These are phyloP conservation scores for Nidula microcarpa DNA, from an alignment of 768 basidiomycete genomes.

Conservation along the genomic window DNA sequence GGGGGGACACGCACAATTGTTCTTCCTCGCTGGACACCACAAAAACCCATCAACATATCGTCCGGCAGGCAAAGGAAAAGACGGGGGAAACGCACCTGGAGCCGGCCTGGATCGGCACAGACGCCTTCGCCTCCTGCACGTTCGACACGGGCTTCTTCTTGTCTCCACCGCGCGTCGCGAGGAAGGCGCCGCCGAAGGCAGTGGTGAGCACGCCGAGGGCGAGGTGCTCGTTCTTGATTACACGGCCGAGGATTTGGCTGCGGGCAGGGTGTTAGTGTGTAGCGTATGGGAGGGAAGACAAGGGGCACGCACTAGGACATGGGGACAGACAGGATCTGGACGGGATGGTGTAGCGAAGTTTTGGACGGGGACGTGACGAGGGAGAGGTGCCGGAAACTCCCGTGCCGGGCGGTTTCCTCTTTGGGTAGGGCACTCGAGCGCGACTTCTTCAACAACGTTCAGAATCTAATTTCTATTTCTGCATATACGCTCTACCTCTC, in stretches of 20 bases:
- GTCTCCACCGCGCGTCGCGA: conserved; percentile 55
- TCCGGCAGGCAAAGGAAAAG: background rate
- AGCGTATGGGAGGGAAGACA: too few species aligned
- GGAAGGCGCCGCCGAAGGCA: conserved; percentile 50
- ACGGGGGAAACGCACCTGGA: conserved; percentile 54
- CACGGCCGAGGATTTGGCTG: conserved; percentile 77
- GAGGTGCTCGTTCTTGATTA: conserved; percentile 79
- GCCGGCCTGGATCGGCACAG: conserved; percentile 60
- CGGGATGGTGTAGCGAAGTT: too few species aligned
- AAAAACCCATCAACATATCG: conserved; percentile 2
- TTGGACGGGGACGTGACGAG: too few species aligned
- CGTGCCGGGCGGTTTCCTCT: too few species aligned
- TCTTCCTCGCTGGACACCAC: conserved; percentile 67
- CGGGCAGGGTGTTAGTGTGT: too few species aligned
- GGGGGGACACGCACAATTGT: conserved; percentile 60
- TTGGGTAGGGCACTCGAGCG: too few species aligned
- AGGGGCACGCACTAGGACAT: too few species aligned
- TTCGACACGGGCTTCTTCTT: conserved; percentile 34
- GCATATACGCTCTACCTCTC: too few species aligned
- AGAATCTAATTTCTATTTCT: too few species aligned
- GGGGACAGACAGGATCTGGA: too few species aligned
- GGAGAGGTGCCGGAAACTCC: too few species aligned
- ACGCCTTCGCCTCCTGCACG: conserved; percentile 58
- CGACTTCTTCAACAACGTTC: too few species aligned
- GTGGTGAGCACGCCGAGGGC: conserved; percentile 62